Percentiles rank a stretch among this genome's conserved stretches.
These are phyloP conservation scores for Selaginella moellendorffii DNA, from an alignment of 75 land plant species.

Conservation along the genomic window DNA sequence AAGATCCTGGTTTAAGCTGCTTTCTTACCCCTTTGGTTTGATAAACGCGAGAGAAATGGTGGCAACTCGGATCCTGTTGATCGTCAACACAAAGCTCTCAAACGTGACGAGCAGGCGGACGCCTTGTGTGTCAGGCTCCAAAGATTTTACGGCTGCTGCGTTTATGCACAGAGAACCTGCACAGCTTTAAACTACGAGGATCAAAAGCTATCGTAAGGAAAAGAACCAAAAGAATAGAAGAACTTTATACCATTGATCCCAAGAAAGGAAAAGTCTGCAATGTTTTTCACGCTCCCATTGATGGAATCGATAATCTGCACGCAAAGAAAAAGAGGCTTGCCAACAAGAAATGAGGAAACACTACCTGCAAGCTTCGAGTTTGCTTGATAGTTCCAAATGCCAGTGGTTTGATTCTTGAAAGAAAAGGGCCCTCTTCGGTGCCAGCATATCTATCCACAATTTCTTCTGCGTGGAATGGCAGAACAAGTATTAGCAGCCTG, in stretches of 20 bases:
- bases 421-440: slow-evolving; percentile 34
- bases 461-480: slow-evolving; percentile 10
- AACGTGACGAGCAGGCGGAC: slow-evolving; percentile 25
- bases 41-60: slow-evolving; percentile 19
- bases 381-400: slow-evolving; percentile 26
- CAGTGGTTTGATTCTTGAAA: slow-evolving; percentile 29
- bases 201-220: not conserved
- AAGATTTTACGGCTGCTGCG: slow-evolving; percentile 6
- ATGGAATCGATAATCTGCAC: slow-evolving; percentile 26
- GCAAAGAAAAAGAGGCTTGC: not conserved
- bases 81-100: slow-evolving; percentile 20
- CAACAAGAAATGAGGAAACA: not conserved
- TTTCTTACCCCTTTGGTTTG: slow-evolving; percentile 32
- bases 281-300: slow-evolving; percentile 21
- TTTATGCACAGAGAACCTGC: slow-evolving; percentile 15
- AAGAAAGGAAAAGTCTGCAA: slow-evolving; percentile 29
- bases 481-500: not conserved
- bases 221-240: not conserved
- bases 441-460: slow-evolving; percentile 36
- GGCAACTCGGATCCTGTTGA: slow-evolving; percentile 18
- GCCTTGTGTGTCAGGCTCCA: slow-evolving; percentile 14
- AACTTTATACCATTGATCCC: slow-evolving; percentile 19
- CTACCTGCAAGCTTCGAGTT: slow-evolving; percentile 34
- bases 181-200: not conserved
- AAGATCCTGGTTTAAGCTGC: not conserved